Percentiles rank a stretch among this genome's conserved stretches.
Evolutionary conservation across 108 stramenopile genomes (phyloP).

Genomic region (Cylindrotheca closterium): DNA sequence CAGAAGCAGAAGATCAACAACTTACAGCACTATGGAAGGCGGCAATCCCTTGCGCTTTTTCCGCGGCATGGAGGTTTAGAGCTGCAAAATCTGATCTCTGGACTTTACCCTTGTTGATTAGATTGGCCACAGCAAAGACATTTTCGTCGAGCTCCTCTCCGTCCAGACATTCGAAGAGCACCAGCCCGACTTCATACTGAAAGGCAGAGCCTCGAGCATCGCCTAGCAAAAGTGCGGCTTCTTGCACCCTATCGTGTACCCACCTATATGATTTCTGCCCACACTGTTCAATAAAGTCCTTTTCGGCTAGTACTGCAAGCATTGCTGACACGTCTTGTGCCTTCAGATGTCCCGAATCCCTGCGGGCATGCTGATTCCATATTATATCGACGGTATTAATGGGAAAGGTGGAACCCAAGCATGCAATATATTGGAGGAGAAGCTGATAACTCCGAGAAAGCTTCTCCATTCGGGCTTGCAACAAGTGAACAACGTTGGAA

Average conservation of each 20-base stretch:
- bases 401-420: conserved; percentile 15
- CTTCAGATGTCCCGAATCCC: background rate
- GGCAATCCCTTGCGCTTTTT: conserved; percentile 15
- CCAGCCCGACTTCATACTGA: conserved; percentile 1
- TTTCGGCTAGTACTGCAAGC: background rate
- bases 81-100: background rate
- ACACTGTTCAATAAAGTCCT: background rate
- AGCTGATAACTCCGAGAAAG: conserved; percentile 4
- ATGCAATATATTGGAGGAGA: conserved; percentile 8
- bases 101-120: conserved; percentile 1
- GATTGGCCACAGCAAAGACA: conserved; percentile 14
- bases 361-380: background rate
- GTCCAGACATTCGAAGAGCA: conserved; percentile 3
- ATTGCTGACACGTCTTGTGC: background rate
- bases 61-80: conserved; percentile 24
- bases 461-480: conserved; percentile 29
- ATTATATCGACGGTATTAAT: background rate
- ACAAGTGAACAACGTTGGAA: conserved; percentile 33
- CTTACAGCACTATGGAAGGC: conserved; percentile 22
- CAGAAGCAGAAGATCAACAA: too few species aligned
- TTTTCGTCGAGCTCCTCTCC: background rate
- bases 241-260: conserved; percentile 35
- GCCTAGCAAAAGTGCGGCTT: conserved; percentile 23
- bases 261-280: background rate
- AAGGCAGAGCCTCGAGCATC: background rate